phyloP scores from a whole-genome alignment of 75 land plant genomes.

The Sequoiadendron giganteum region DNA sequence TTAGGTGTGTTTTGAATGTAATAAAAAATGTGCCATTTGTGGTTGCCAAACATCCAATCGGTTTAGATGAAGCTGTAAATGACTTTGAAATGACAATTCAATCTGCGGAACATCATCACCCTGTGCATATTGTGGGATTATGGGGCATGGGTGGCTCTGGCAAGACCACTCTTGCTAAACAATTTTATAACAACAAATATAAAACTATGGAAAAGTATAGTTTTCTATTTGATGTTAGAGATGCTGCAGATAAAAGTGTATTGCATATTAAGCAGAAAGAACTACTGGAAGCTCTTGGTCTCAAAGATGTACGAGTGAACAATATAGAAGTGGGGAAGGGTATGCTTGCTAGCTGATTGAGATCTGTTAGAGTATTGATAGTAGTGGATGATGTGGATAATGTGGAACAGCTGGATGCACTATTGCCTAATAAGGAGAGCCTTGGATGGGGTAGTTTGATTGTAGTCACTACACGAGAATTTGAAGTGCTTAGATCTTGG shows the following conservation, averaged over 20 bases:
- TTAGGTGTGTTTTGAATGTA: not conserved
- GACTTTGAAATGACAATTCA: not conserved
- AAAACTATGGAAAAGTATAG: not conserved
- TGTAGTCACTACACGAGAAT: not conserved
- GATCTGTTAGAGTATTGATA: not conserved
- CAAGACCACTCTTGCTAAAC: not conserved
- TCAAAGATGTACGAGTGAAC: not conserved
- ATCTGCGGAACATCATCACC: not conserved
- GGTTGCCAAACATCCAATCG: not conserved
- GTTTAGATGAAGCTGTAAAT: not conserved
- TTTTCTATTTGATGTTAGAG: not conserved
- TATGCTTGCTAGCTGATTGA: not conserved
- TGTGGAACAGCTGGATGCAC: not conserved
- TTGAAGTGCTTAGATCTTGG: not conserved
- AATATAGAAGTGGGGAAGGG: not conserved
- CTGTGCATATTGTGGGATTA: not conserved
- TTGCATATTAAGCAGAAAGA: not conserved
- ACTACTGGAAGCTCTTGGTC: not conserved
- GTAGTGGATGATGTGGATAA: not conserved
- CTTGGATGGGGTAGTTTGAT: not conserved
- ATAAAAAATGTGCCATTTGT: not conserved
- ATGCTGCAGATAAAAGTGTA: not conserved
- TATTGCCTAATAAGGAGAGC: not conserved
- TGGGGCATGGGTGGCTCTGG: not conserved
- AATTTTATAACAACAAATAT: not conserved